Percentiles rank a stretch among this genome's conserved stretches.
phyloP scores from a whole-genome alignment of 1,139 yeast genomes.

The Magnusiomyces fungicola region DNA sequence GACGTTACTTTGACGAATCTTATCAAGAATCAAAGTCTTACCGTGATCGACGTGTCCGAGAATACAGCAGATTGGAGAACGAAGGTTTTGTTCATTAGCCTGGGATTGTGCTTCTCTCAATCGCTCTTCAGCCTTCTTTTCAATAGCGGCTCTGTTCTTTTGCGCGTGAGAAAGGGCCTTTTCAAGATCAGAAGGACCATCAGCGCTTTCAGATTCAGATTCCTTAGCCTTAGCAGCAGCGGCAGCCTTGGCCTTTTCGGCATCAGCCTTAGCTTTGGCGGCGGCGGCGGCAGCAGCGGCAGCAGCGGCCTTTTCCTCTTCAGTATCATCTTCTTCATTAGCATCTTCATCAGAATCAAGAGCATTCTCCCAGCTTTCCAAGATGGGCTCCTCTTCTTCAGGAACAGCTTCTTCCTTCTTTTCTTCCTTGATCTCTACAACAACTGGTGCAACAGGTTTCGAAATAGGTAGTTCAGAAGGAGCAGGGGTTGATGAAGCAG shows the following conservation, averaged over 20 bases:
- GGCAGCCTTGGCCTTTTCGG: constrained; percentile 19
- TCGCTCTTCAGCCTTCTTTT: constrained; percentile 35
- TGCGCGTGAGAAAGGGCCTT: constrained; percentile 23
- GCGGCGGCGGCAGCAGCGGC: constrained; percentile 21
- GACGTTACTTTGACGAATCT: constrained; percentile 96
- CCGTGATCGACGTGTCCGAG: constrained; percentile 99
- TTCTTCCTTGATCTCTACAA: constrained; percentile 24
- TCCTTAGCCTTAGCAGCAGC: constrained; percentile 20
- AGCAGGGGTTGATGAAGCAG: constrained; percentile 13
- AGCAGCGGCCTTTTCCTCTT: constrained; percentile 18
- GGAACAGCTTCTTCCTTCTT: constrained; percentile 21
- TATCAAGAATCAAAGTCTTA: constrained; percentile 92
- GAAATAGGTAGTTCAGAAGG: constrained; percentile 24
- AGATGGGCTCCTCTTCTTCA: constrained; percentile 25
- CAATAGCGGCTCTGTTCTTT: constrained; percentile 30
- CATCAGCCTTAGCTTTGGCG: constrained; percentile 21
- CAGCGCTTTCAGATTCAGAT: constrained; percentile 22
- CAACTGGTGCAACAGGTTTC: constrained; percentile 30
- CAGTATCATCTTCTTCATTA: constrained; percentile 25
- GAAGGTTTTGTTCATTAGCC: constrained; percentile 45
- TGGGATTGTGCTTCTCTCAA: constrained; percentile 34
- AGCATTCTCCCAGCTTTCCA: constrained; percentile 37
- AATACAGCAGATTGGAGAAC: constrained; percentile 98
- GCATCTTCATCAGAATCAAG: constrained; percentile 33
- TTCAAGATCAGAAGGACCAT: constrained; percentile 27